phyloP scores from a whole-genome alignment of 2,329 filamentous ascomycete genomes.

The Penicillium verrucosum region DNA sequence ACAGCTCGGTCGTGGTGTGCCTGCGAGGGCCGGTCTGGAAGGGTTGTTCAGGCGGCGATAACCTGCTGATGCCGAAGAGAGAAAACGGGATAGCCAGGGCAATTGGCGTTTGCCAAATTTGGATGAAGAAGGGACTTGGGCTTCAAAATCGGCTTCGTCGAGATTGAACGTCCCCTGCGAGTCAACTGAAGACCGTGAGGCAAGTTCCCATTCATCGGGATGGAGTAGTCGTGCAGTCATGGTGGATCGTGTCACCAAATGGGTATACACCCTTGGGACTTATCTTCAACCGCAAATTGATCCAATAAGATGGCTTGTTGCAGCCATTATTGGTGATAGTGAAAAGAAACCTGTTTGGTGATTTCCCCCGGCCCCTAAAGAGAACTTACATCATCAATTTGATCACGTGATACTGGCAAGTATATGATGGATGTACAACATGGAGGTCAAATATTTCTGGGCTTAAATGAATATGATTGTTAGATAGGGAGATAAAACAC shows the following conservation, averaged over 20 bases:
- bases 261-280: slow-evolving; percentile 14
- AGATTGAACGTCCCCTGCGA: slow-evolving; percentile 42
- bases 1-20: slow-evolving; percentile 24
- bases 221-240: slow-evolving; percentile 41
- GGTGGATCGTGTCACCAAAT: slow-evolving; percentile 11
- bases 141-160: slow-evolving; percentile 43
- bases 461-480: background rate
- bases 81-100: slow-evolving; percentile 30
- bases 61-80: slow-evolving; percentile 27
- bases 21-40: slow-evolving; percentile 24
- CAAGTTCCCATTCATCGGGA: slow-evolving; percentile 44
- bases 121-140: slow-evolving; percentile 31
- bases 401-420: background rate
- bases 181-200: slow-evolving; percentile 39
- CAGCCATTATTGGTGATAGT: background rate
- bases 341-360: background rate
- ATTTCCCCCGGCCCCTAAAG: background rate
- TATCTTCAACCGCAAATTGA: background rate
- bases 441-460: background rate
- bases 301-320: background rate
- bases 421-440: background rate
- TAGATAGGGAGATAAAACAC: background rate
- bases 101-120: slow-evolving; percentile 22
- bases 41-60: slow-evolving; percentile 31
- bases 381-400: slow-evolving; percentile 5